Evolutionary conservation across 208 protist species (phyloP), one percentile per base, ranked within the genome.

Genomic region (Crithidia fasciculata): DNA sequence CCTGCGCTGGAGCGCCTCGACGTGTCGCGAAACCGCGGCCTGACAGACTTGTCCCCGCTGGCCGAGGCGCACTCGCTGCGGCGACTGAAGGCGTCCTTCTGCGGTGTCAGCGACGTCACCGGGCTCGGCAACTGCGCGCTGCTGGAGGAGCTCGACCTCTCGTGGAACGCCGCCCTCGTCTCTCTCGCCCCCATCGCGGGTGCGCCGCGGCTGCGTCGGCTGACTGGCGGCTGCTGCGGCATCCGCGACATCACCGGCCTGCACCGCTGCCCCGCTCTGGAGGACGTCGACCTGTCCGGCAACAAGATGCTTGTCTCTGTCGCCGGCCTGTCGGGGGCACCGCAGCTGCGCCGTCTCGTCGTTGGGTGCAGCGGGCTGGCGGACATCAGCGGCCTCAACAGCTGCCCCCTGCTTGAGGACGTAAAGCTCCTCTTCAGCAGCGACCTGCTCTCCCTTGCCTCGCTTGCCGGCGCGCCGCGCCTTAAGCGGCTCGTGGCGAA

Each of bases 81-180:
- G 3, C 59, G 59, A n/a, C 43, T 63, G 59, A 63, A 63, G 41
- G 59, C 59, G 59, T 63, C 36, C 59, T 63, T 63, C 59, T 63
- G 59, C 41, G 59, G 59, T 41, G 39, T 63, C 8, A 37, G 41
- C 43, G 59, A 63, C 12, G 6, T 63, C n/a, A n/a, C 3, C n/a
- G 59, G 41, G 36, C 41, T 63, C 16, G n/a, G 59, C 16, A 10
- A 41, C 6, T 50, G 59, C 41, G 5, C 36, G 41, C 59, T 13
- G 8, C 59, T 63, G 41, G 59, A 63, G 41, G 59, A 63, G 4
- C 13, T 63, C 41, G 59, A 63, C 13, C 41, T 63, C 6, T 63
- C 59, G 41, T 63, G 59, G 59, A 63, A 63, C 41, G 12, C 13
- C 41, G 36, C 59, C 9, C 41, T 63, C 36, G n/a, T 13, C 10